Evolutionary conservation across 2,329 filamentous ascomycete species (phyloP), one percentile per base, ranked within the genome.

Genomic region (Fulvia fulva): DNA sequence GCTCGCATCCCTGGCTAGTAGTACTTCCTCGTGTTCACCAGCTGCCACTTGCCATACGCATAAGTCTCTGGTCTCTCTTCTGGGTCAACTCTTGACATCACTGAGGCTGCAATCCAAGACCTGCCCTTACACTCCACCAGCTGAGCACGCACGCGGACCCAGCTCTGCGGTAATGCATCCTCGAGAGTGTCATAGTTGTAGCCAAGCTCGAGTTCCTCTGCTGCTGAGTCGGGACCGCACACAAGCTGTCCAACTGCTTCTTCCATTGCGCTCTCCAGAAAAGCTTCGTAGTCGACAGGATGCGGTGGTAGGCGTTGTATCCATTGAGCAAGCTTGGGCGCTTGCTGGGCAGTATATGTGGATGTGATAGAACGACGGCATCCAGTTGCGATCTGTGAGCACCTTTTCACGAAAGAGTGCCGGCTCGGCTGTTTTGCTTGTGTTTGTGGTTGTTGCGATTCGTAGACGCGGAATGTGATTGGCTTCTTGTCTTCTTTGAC

Each of bases 211-310:
- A 49, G 46, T 51, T 63, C 61, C 51, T 63, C 56, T 2, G 58
- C 61, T 9, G 61, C 55, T 30, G 51, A 34, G 25, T 44, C 52
- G 0, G 61, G 51, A 11, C 61, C 58, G 26, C 44, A 55, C 28
- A 63, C 57, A 22, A 63, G 56, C 43, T 56, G 59, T n/a, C 56
- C 56, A 3, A 63, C 61, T 16, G 58, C 58, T 41, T 58, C 53
- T 30, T 60, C 61, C 28, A 63, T 45, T 14, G 43, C 58, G n/a
- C 53, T 47, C 26, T 60, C 61, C 11, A 63, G 58, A 23, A 63
- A 60, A 9, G 43, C 37, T 46, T 63, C 61, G 58, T 60, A 57
- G 23, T 46, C 47, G 14, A 43, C 43, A 12, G 43, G 50, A 22
- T 51, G 23, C 3, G 45, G 23, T 30, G 61, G 61, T 5, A 63